Evolutionary conservation across 768 basidiomycete species (phyloP).

Genomic region (Lactarius hengduanensis): DNA sequence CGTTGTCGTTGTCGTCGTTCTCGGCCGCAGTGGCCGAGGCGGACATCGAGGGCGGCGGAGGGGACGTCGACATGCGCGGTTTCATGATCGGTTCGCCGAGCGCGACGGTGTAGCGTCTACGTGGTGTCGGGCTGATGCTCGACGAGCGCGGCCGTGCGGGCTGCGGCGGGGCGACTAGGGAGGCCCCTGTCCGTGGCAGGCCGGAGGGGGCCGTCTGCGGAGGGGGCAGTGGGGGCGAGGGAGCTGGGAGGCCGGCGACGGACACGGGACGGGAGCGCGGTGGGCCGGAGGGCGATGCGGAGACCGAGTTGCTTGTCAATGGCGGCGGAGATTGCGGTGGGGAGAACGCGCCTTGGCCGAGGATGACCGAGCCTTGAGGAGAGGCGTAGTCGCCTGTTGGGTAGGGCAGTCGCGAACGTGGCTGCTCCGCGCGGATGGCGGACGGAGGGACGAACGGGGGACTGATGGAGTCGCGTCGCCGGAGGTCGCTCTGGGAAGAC

Average conservation of each 20-base stretch:
- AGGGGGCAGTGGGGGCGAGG: constrained; percentile 24
- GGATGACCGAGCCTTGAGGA: constrained; percentile 47
- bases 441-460: constrained; percentile 54
- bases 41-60: constrained; percentile 29
- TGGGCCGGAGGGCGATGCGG: constrained; percentile 16
- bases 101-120: constrained; percentile 86
- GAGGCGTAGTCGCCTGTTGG: constrained; percentile 82
- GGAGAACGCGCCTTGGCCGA: constrained; percentile 44
- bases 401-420: constrained; percentile 67
- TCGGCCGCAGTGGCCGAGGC: neutral
- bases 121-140: constrained; percentile 62
- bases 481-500: constrained; percentile 21
- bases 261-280: constrained; percentile 43
- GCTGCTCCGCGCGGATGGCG: constrained; percentile 38
- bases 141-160: constrained; percentile 51
- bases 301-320: constrained; percentile 32
- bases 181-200: neutral
- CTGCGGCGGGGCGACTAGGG: constrained; percentile 32
- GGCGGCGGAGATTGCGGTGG: constrained; percentile 56
- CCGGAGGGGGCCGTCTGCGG: constrained; percentile 19
- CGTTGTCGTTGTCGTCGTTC: constrained; percentile 22
- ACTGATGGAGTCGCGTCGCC: constrained; percentile 54
- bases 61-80: constrained; percentile 28
- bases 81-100: constrained; percentile 68
- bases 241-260: constrained; percentile 46